Conservation (phyloP, 345 rosid genomes). For the Aurinia saxatilis region DNA sequence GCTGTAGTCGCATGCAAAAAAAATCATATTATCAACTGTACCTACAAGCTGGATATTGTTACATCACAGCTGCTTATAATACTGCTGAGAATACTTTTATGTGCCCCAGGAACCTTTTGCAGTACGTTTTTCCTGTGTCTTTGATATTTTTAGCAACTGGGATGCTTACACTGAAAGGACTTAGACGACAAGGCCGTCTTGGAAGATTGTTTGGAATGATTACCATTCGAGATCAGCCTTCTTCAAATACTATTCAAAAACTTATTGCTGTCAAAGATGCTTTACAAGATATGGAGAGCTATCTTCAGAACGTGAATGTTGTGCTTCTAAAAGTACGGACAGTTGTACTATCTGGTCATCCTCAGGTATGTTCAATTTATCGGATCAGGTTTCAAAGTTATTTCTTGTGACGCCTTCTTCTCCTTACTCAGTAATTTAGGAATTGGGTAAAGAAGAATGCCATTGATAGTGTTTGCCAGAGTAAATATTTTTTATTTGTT, state of each 20-base stretch:
- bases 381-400: not conserved
- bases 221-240: conserved; percentile 86
- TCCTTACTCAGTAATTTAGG: not conserved
- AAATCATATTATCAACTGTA: not conserved
- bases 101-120: conserved; percentile 60
- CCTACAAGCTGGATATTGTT: not conserved
- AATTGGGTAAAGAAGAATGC: not conserved
- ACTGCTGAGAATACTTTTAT: not conserved
- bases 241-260: conserved; percentile 93
- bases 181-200: conserved; percentile 87
- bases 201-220: conserved; percentile 83
- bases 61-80: not conserved
- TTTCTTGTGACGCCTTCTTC: not conserved
- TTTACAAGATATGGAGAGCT: conserved; percentile 74
- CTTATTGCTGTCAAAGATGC: conserved; percentile 91
- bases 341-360: conserved; percentile 78
- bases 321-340: conserved; percentile 68
- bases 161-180: conserved; percentile 84
- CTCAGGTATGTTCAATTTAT: conserved; percentile 59
- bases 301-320: conserved; percentile 82
- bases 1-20: not conserved
- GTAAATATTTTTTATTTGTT: not conserved
- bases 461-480: not conserved
- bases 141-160: conserved; percentile 58
- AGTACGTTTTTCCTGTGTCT: conserved; percentile 55